These are phyloP conservation scores for Raffaelea ambrosiae DNA, from an alignment of 2,329 filamentous ascomycete species.

Conservation along the genomic window DNA sequence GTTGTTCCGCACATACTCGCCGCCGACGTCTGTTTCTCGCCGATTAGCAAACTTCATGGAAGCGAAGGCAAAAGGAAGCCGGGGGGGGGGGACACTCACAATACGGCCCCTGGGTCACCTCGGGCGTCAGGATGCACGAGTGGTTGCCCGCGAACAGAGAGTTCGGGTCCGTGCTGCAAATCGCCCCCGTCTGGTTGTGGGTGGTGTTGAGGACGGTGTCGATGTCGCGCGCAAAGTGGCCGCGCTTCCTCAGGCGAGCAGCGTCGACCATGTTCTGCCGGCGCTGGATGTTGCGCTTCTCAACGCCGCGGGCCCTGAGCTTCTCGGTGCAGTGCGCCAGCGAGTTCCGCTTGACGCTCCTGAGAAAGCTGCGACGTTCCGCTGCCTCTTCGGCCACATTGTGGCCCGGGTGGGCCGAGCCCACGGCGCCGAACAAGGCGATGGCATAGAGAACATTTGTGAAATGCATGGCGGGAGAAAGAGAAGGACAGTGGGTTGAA, in stretches of 20 bases:
- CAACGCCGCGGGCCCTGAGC: conserved; percentile 28
- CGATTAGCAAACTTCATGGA: not conserved
- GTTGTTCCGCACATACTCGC: conserved; percentile 40
- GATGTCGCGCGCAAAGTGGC: not conserved
- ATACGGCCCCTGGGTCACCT: conserved; percentile 46
- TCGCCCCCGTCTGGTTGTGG: conserved; percentile 21
- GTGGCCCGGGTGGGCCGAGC: conserved; percentile 31
- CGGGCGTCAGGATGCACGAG: conserved; percentile 42
- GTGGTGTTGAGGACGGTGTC: conserved; percentile 6
- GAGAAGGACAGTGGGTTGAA: too few species aligned
- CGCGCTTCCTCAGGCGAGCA: conserved; percentile 3
- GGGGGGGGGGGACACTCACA: conserved; percentile 19
- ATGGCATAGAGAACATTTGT: not conserved
- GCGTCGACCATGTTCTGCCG: conserved; percentile 16
- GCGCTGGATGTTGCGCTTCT: conserved; percentile 26
- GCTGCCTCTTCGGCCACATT: conserved; percentile 29
- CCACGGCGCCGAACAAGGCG: conserved; percentile 14
- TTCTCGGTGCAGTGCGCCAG: conserved; percentile 29
- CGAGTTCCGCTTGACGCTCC: conserved; percentile 20
- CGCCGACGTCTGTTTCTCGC: conserved; percentile 27
- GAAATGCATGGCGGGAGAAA: not conserved
- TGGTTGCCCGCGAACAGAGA: conserved; percentile 32
- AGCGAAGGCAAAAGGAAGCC: not conserved
- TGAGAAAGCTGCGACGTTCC: conserved; percentile 29
- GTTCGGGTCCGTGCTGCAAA: conserved; percentile 20